Conservation (phyloP, 371 early-diverging fungal species). For the Nosema muscidifuracis region DNA sequence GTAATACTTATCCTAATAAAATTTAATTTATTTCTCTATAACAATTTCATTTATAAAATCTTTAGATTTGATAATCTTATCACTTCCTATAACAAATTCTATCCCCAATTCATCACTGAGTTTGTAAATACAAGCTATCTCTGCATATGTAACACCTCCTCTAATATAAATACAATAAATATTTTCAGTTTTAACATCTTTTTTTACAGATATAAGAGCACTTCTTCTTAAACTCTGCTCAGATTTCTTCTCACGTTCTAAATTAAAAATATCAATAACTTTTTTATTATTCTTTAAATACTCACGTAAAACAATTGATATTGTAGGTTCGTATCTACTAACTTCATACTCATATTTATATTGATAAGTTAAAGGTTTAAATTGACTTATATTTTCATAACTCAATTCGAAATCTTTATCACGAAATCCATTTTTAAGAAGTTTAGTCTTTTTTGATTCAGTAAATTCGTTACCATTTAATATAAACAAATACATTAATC, state of each 20-base stretch:
- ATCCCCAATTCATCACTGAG: slow-evolving; percentile 47
- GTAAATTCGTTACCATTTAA: slow-evolving; percentile 16
- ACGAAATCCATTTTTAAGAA: slow-evolving; percentile 32
- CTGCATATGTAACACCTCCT: slow-evolving; percentile 45
- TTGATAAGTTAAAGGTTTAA: slow-evolving; percentile 4
- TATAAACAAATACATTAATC: slow-evolving; percentile 53
- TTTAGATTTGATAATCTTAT: slow-evolving; percentile 32
- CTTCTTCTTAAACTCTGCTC: slow-evolving; percentile 47
- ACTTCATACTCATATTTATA: slow-evolving; percentile 47
- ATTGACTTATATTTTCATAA: slow-evolving; percentile 19
- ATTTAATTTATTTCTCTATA: too few species aligned
- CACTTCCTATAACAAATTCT: slow-evolving; percentile 50
- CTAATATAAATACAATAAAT: slow-evolving; percentile 36
- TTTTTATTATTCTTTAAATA: slow-evolving; percentile 47
- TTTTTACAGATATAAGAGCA: slow-evolving; percentile 45
- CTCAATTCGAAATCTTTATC: slow-evolving; percentile 38
- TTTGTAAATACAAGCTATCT: slow-evolving; percentile 54
- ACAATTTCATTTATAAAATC: slow-evolving; percentile 36
- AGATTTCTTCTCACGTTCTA: slow-evolving; percentile 17
- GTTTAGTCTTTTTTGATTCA: slow-evolving; percentile 38
- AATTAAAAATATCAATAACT: slow-evolving; percentile 23
- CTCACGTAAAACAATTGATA: slow-evolving; percentile 45
- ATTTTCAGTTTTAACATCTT: slow-evolving; percentile 11
- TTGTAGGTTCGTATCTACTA: slow-evolving; percentile 54
- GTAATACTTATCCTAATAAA: too few species aligned